Conservation (phyloP, 2,329 filamentous ascomycete species). For the Stagonosporopsis vannaccii region DNA sequence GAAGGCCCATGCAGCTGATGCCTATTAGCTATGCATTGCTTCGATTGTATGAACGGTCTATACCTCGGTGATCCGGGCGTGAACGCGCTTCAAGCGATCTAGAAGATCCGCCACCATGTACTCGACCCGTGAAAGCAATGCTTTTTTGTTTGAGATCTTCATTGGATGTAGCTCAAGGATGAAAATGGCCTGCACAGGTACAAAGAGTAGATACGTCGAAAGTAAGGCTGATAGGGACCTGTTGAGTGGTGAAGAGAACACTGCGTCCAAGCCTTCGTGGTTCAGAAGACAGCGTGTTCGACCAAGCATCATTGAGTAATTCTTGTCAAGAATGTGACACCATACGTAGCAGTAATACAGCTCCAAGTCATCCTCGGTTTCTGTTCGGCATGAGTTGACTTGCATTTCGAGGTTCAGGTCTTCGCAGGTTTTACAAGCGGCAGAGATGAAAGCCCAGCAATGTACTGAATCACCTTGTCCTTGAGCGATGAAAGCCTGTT, state of each 20-base stretch:
- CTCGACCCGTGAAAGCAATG: constrained; percentile 19
- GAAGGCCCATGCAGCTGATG: constrained; percentile 22
- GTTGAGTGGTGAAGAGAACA: constrained; percentile 20
- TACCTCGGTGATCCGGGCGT: constrained; percentile 23
- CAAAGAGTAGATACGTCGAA: constrained; percentile 27
- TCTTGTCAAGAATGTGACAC: constrained; percentile 36
- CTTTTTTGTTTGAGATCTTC: constrained; percentile 23
- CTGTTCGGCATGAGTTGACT: constrained; percentile 15
- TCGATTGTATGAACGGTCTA: not conserved
- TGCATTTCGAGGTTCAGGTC: constrained; percentile 26
- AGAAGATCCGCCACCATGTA: constrained; percentile 23
- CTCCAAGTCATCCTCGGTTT: constrained; percentile 25
- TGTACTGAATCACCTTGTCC: constrained; percentile 25
- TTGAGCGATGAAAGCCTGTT: constrained; percentile 27
- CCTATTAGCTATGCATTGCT: not conserved
- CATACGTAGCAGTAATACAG: constrained; percentile 30
- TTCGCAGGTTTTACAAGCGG: constrained; percentile 30
- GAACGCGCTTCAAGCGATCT: constrained; percentile 20
- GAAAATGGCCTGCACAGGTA: constrained; percentile 26
- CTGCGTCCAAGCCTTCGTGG: constrained; percentile 24
- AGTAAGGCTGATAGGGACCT: constrained; percentile 20
- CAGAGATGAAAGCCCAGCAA: constrained; percentile 31
- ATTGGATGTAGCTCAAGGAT: constrained; percentile 24
- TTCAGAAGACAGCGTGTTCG: constrained; percentile 26
- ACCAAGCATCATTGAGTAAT: constrained; percentile 32